Evolutionary conservation across 2,329 filamentous ascomycete species (phyloP).

Genomic region (Colletotrichum coccodes): DNA sequence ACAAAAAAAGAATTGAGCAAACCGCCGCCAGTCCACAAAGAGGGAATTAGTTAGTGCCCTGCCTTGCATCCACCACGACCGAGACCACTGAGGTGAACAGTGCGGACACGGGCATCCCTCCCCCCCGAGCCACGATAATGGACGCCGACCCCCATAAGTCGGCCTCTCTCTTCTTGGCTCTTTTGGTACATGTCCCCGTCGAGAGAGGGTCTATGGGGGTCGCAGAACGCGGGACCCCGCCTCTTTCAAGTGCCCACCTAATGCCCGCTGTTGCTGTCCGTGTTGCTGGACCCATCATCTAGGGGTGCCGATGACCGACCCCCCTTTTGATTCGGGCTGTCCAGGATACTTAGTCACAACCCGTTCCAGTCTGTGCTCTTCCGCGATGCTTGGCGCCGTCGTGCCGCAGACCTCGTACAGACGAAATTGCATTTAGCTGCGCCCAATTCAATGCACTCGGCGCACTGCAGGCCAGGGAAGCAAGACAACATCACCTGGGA

Average conservation of each 20-base stretch:
- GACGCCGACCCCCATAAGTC: neutral
- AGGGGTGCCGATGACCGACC: neutral
- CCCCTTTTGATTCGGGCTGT: neutral
- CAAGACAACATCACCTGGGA: neutral
- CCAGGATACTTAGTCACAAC: conserved; percentile 12
- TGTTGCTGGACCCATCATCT: neutral
- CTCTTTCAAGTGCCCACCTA: neutral
- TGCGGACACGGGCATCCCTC: neutral
- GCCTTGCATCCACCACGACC: neutral
- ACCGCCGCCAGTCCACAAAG: neutral
- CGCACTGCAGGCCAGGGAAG: neutral
- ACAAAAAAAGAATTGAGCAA: neutral
- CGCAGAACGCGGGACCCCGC: neutral
- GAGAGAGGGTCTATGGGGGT: neutral
- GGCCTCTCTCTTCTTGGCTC: neutral
- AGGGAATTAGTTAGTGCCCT: neutral
- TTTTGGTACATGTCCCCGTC: neutral
- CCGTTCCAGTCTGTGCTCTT: neutral
- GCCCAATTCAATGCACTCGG: conserved; percentile 5
- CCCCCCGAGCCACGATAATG: conserved; percentile 3
- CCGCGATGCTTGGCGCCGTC: conserved; percentile 22
- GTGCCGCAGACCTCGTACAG: conserved; percentile 24
- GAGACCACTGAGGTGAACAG: neutral
- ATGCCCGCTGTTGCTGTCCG: neutral
- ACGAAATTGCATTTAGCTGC: conserved; percentile 30